Conservation (phyloP, 108 stramenopile species). For the Seminavis robusta region DNA sequence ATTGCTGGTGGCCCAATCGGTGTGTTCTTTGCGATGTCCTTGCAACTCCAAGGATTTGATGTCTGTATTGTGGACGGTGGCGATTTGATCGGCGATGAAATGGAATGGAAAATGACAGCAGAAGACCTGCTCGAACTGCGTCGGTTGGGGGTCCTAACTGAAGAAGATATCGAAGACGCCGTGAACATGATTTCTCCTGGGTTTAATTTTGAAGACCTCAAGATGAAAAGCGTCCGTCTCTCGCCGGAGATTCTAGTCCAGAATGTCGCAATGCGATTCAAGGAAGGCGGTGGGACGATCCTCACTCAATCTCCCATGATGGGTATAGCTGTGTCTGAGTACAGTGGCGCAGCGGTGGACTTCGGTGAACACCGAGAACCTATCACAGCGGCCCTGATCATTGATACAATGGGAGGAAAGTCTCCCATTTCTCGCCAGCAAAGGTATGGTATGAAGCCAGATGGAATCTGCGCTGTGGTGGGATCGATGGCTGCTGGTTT, state of each 20-base stretch:
- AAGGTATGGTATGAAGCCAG: conserved; percentile 53
- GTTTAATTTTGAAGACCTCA: conserved; percentile 37
- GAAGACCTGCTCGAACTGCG: conserved; percentile 65
- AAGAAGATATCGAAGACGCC: conserved; percentile 50
- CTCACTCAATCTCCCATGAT: conserved; percentile 29
- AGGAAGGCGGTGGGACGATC: conserved; percentile 29
- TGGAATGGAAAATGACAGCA: conserved; percentile 81
- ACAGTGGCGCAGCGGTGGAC: conserved; percentile 50
- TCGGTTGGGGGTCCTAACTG: conserved; percentile 50
- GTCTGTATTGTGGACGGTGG: conserved; percentile 67
- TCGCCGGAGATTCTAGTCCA: conserved; percentile 40
- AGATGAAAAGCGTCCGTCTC: conserved; percentile 42
- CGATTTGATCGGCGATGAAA: conserved; percentile 52
- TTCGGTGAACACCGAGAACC: conserved; percentile 29
- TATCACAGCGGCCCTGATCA: conserved; percentile 59
- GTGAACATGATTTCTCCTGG: conserved; percentile 48
- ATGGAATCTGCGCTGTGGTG: conserved; percentile 72
- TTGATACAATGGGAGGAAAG: conserved; percentile 83
- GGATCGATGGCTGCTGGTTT: conserved; percentile 69
- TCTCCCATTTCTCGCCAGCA: conserved; percentile 69
- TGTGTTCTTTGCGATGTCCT: conserved; percentile 64
- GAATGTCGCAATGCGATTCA: conserved; percentile 33
- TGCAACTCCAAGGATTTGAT: conserved; percentile 53
- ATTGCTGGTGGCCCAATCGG: conserved; percentile 75
- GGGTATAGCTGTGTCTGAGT: conserved; percentile 50